A percentile compares a stretch with the other conserved stretches of the same genome.
Conservation (phyloP, 1,284 basidiomycete genomes). For the Sporisorium scitamineum region DNA sequence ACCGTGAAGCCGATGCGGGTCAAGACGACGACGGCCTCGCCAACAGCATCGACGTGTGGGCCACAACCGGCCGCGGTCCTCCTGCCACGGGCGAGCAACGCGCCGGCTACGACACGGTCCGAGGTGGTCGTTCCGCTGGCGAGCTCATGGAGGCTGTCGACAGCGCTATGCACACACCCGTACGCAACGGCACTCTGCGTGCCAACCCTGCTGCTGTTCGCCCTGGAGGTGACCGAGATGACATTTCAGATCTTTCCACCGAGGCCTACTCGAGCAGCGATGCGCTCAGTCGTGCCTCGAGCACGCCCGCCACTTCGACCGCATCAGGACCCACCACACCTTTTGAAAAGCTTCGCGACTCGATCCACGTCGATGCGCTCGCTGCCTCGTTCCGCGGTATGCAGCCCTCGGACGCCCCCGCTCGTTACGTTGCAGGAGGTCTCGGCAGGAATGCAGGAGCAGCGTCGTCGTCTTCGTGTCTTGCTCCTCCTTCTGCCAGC, state of each 20-base stretch:
- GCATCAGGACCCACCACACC: constrained; percentile 49
- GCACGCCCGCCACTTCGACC: constrained; percentile 56
- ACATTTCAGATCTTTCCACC: constrained; percentile 38
- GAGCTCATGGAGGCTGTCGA: constrained; percentile 57
- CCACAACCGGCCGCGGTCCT: constrained; percentile 59
- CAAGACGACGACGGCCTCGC: constrained; percentile 71
- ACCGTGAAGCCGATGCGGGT: constrained; percentile 71
- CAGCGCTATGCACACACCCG: constrained; percentile 40
- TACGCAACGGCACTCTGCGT: constrained; percentile 33
- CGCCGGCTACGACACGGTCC: constrained; percentile 59
- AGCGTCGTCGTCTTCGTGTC: constrained; percentile 24
- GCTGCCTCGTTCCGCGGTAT: constrained; percentile 52
- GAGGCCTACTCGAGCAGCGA: constrained; percentile 45
- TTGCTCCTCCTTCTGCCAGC: constrained; percentile 34
- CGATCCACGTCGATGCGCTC: constrained; percentile 57
- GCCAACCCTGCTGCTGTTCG: constrained; percentile 15
- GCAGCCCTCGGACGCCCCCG: constrained; percentile 37
- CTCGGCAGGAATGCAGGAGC: constrained; percentile 31
- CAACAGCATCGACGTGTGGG: constrained; percentile 51
- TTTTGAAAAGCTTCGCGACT: constrained; percentile 37
- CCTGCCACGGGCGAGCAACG: constrained; percentile 68
- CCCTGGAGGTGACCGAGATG: constrained; percentile 31
- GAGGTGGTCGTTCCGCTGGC: constrained; percentile 55
- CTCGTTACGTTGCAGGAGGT: constrained; percentile 25
- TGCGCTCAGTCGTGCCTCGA: constrained; percentile 41